Conservation (phyloP, 192 early-diverging fungal species). For the Umbelopsis sp. region DNA sequence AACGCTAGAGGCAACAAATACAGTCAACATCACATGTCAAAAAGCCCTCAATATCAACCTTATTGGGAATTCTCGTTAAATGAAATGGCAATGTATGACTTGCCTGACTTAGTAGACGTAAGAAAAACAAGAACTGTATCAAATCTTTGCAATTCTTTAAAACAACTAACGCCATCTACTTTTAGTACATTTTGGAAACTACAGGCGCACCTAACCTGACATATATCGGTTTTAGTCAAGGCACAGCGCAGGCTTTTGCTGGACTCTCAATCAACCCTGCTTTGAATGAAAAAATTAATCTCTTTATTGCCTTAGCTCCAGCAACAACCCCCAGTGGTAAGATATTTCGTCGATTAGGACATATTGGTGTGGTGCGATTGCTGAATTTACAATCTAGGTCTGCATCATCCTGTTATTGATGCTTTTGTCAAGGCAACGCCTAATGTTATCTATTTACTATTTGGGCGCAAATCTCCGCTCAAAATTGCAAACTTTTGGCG, state of each 20-base stretch:
- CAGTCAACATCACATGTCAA: constrained; percentile 76
- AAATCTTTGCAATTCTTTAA: background rate
- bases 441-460: constrained; percentile 82
- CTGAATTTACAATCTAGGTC: constrained; percentile 39
- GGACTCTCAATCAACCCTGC: constrained; percentile 75
- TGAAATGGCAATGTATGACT: constrained; percentile 83
- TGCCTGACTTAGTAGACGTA: constrained; percentile 85
- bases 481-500: constrained; percentile 86
- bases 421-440: constrained; percentile 85
- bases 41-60: constrained; percentile 62
- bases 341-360: background rate
- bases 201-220: constrained; percentile 82
- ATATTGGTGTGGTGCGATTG: background rate
- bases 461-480: constrained; percentile 85
- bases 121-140: background rate
- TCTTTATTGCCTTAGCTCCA: constrained; percentile 91
- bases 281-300: constrained; percentile 83
- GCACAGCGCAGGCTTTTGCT: constrained; percentile 88
- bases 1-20: constrained; percentile 97
- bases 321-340: constrained; percentile 78
- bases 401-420: constrained; percentile 78
- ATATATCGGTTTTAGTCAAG: constrained; percentile 98
- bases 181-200: constrained; percentile 76
- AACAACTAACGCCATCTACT: background rate
- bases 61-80: constrained; percentile 98